Base-by-base conservation (phyloP, 2,329 filamentous ascomycete genomes). In the Xylaria sp. region DNA sequence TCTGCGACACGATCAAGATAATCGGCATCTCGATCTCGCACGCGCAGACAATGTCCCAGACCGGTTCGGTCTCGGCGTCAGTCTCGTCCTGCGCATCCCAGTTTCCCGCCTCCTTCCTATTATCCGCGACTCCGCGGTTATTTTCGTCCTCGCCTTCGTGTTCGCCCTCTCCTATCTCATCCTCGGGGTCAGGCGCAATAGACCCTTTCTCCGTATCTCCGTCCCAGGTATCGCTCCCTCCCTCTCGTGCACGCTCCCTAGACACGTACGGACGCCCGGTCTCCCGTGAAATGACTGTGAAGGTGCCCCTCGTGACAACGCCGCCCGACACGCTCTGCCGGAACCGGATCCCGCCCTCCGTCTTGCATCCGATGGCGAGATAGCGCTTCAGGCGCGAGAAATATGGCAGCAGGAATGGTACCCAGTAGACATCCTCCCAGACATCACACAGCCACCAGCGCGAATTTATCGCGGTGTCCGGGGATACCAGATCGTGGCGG, bases 381-480 rank as follows among this genome's bases (percentile, higher is more conserved):
- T 67, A 69, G 57, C 60, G 63, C 63, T 69, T 69, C 5, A 69
- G 42, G n/a, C 63, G 67, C 47, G 67, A 69, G 56, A 63, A 69
- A 29, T 63, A 69, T 5, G 67, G 67, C 13, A 69, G 20, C 4
- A 69, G 20, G 56, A 64, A 61, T n/a, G 63, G 67, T 13, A 69
- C 63, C 55, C 51, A 69, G 64, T 63, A 67, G 42, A 66, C 64
- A 45, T 69, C 67, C 50, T 69, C 55, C 55, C 56, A 69, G 50
- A 67, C 56, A 31, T 69, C 61, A 51, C 51, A 64, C 31, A 67
- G 6, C 64, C 63, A 59, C 67, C 67, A 69, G 10, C 42, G 45
- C 6, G 60, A 50, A 25, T 33, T 22, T 1, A 22, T 17, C 25
- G 27, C 17, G 25, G 15, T 11, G 47, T 20, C n/a, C 3, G 25